Conservation (phyloP, 495 filamentous ascomycete species). For the Aspergillus taichungensis region DNA sequence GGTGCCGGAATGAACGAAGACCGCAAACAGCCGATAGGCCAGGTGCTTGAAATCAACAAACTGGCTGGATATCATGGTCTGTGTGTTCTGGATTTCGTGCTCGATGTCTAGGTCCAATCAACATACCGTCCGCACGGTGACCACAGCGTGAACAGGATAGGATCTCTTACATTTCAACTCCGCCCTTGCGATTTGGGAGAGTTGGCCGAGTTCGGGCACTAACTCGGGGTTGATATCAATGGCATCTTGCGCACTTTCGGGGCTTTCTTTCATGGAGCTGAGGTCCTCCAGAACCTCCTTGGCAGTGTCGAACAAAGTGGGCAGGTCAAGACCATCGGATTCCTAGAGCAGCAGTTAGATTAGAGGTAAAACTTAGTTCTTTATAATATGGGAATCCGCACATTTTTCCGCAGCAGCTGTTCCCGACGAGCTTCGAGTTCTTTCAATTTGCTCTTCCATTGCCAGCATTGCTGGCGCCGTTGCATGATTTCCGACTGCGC, state of each 20-base stretch:
- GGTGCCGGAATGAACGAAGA: conserved; percentile 79
- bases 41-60: conserved; percentile 50
- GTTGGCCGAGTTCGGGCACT: conserved; percentile 21
- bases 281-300: conserved; percentile 26
- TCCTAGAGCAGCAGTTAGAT: conserved; percentile 14
- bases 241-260: conserved; percentile 17
- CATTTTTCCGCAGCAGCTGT: conserved; percentile 38
- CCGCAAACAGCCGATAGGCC: conserved; percentile 78
- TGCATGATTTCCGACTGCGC: conserved; percentile 44
- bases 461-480: conserved; percentile 62
- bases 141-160: not conserved
- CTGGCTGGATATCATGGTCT: conserved; percentile 47
- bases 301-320: conserved; percentile 22
- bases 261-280: conserved; percentile 12
- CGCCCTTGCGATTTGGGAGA: conserved; percentile 22
- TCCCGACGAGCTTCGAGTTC: conserved; percentile 40
- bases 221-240: conserved; percentile 22
- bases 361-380: not conserved
- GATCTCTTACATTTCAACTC: conserved; percentile 31
- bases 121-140: too few relatives aligned
- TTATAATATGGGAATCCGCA: conserved; percentile 13
- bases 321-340: conserved; percentile 24
- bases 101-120: conserved; percentile 29
- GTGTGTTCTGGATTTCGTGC: conserved; percentile 38
- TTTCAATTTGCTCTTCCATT: conserved; percentile 56